Base-by-base conservation (phyloP, 2,329 filamentous ascomycete species). In the Diaporthe sp. region DNA sequence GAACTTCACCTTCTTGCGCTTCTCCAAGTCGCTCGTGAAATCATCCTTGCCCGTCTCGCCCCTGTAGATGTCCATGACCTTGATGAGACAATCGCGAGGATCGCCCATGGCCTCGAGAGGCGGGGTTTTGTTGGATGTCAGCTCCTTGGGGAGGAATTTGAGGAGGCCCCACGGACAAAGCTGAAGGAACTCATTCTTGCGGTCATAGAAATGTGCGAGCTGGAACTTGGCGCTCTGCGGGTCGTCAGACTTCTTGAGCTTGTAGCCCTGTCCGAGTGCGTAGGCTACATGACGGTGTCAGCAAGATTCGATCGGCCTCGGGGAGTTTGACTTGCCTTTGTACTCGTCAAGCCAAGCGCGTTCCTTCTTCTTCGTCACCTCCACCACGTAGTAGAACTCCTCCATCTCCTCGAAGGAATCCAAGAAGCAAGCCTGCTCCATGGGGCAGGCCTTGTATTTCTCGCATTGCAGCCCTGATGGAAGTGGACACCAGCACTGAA, bases 331-430 rank as follows among this genome's bases (percentile, higher is more conserved):
- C 73, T 35, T 25, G 50, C 72, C 27, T 56, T 25, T 69, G 61
- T 71, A 76, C 2, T 25, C 8, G 22, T 15, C 5, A 6, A 39
- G 39, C 47, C 63, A 75, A 5, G 5, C 25, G 25, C 39, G 42
- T 2, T 71, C 39, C 0, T 7, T 8, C 22, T 37, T 32, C n/a
- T 12, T 32, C 25, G 5, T 70, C 5, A 78, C 15, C 39, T 77
- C 75, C 15, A 78, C 37, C 10, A 83, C 74, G 55, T 84, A 69
- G 73, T 81, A 83, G 44, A 84, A 77, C 7, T 73, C 53, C 61
- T 81, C 66, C 0, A 84, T 70, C 27, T 79, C 58, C 0, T 69
- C 44, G 44, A 84, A 82, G n/a, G 74, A 72, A 9, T 77, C 73
- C 5, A 83, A 10, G 19, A 81, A 79, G 15, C 73, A 47, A 6